Base-by-base conservation (phyloP, 2,329 filamentous ascomycete genomes). In the Aureobasidium subglaciale region DNA sequence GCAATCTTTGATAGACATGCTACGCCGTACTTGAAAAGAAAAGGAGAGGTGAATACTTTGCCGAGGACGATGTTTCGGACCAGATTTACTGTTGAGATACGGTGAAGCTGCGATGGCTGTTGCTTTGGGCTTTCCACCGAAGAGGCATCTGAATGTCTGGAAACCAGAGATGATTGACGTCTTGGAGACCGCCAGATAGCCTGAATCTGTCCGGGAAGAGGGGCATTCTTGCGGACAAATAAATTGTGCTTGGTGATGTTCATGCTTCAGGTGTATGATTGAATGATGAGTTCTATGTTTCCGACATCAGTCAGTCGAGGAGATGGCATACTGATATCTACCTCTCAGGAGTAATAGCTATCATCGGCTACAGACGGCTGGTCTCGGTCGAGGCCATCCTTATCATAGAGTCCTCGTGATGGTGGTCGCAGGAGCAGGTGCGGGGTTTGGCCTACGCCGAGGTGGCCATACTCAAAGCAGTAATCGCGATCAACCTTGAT, bases 1-100 rank as follows among this genome's bases (percentile, higher is more conserved):
- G 73, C 72, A 49, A 78, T 67, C 15, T 62, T 66, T 29, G 65
- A 64, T 35, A 73, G 59, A 9, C 70, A 45, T 2, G 63, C 61
- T 32, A 70, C 62, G 7, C 66, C 66, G 3, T 61, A 56, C 18
- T 61, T 64, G 50, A 68, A 67, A 7, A 71, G 61, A 4, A 63
- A 37, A 2, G 67, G 65, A 3, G 64, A 66, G 2, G 66, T 66
- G 52, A 70, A 66, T 20, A 68, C 63, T 15, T 61, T 58, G 40
- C 65, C 65, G 20, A 70, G 59, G 6, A 68, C 41, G 18, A 70
- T 52, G 32, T 62, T 68, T 20, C 68, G 59, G 9, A 70, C 41
- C 13, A 69, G 56, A 46, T 60, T 67, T 40, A 58, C 53, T 10
- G 61, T 63, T 2, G 62, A 59, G 7, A 64, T 54, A 30, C 50